A percentile compares a stretch with the other conserved stretches of the same genome.
phyloP scores from a whole-genome alignment of 371 early-diverging fungal genomes.

The Mucor plumbeus region DNA sequence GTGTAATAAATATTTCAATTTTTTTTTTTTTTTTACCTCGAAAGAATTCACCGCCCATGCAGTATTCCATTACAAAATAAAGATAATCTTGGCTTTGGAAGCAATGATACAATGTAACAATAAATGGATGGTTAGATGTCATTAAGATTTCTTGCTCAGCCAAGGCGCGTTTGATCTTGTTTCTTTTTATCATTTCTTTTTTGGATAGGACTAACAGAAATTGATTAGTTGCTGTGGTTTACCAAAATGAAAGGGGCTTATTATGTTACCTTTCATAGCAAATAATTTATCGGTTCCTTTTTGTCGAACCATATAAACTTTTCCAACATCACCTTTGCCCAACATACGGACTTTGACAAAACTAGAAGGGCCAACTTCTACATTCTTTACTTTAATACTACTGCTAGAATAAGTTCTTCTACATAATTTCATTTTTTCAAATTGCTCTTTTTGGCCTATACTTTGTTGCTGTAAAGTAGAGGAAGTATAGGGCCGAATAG shows the following conservation, averaged over 20 bases:
- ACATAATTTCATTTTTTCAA: conserved; percentile 30
- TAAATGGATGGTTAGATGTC: conserved; percentile 94
- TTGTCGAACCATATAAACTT: conserved; percentile 92
- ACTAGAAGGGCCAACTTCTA: conserved; percentile 82
- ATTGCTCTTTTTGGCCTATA: conserved; percentile 11
- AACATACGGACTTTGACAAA: conserved; percentile 86
- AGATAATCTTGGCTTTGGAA: conserved; percentile 95
- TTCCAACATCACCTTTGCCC: conserved; percentile 97
- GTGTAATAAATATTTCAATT: not conserved
- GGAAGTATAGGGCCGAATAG: conserved; percentile 3
- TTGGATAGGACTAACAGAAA: conserved; percentile 79
- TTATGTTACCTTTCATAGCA: conserved; percentile 86
- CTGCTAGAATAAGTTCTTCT: conserved; percentile 75
- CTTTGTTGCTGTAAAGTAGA: conserved; percentile 22
- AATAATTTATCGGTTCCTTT: conserved; percentile 83
- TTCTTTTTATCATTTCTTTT: conserved; percentile 93
- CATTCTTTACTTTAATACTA: conserved; percentile 74
- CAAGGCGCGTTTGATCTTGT: conserved; percentile 94
- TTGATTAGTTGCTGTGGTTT: not conserved
- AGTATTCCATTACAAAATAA: conserved; percentile 98
- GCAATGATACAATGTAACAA: conserved; percentile 95
- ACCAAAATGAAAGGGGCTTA: not conserved
- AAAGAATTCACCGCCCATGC: conserved; percentile 98
- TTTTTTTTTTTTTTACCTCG: conserved; percentile 58
- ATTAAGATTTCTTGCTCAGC: conserved; percentile 96